phyloP scores from a whole-genome alignment of 2,329 filamentous ascomycete species.

The Sarocladium kiliense region DNA sequence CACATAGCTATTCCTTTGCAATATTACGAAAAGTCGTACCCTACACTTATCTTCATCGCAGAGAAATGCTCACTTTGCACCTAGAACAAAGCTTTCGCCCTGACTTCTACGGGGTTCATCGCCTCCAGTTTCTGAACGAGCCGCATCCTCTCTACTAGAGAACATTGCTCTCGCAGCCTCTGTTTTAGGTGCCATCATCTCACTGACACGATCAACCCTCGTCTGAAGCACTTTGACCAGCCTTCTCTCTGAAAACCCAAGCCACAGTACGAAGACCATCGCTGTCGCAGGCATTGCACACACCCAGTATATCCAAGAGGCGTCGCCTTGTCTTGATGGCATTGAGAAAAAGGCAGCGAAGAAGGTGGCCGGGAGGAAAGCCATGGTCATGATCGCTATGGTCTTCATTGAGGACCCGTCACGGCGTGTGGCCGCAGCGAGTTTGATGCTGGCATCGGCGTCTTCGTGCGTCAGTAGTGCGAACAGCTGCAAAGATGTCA shows the following conservation, averaged over 20 bases:
- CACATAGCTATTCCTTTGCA: too few relatives aligned
- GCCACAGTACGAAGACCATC: constrained; percentile 9
- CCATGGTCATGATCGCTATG: constrained; percentile 32
- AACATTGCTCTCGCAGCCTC: neutral
- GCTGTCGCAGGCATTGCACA: constrained; percentile 25
- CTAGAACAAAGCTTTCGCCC: neutral
- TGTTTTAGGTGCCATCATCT: neutral
- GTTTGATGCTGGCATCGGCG: constrained; percentile 10
- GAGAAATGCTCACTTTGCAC: too few relatives aligned
- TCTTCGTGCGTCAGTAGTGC: constrained; percentile 6
- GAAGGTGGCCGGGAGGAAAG: constrained; percentile 35
- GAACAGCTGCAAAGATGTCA: neutral
- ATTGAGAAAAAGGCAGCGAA: constrained; percentile 25
- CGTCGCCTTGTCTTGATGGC: constrained; percentile 15
- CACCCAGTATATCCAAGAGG: constrained; percentile 18
- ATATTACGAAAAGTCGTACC: too few relatives aligned
- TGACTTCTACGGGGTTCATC: neutral
- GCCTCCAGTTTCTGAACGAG: neutral
- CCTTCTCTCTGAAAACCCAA: neutral
- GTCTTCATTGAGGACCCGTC: constrained; percentile 27
- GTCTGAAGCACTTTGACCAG: neutral
- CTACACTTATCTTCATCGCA: too few relatives aligned
- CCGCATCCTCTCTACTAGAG: neutral
- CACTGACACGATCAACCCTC: neutral
- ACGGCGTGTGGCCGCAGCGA: constrained; percentile 9